Evolutionary conservation across 1,284 basidiomycete species (phyloP).

Genomic region (Ceraceosorus bombacis): DNA sequence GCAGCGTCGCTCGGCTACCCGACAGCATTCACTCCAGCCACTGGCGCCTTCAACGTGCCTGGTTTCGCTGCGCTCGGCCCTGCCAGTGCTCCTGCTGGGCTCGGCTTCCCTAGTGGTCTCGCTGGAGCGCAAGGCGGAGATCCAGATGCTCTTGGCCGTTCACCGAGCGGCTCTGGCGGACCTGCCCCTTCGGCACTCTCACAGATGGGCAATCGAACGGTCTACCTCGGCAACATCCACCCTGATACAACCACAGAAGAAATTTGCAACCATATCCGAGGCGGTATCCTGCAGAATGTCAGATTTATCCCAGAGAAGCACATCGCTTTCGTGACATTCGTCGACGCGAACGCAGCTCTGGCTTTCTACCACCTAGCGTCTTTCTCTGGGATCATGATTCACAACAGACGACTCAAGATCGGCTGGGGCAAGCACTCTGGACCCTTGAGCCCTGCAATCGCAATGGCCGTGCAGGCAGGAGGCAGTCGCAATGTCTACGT

Average conservation of each 20-base stretch:
- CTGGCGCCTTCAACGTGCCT: slow-evolving; percentile 4
- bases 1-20: slow-evolving; percentile 46
- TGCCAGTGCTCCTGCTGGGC: slow-evolving; percentile 10
- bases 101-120: slow-evolving; percentile 4
- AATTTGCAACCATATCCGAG: slow-evolving; percentile 48
- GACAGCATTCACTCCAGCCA: slow-evolving; percentile 21
- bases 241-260: slow-evolving; percentile 46
- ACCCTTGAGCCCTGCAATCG: slow-evolving; percentile 42
- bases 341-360: slow-evolving; percentile 43
- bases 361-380: slow-evolving; percentile 45
- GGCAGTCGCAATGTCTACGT: slow-evolving; percentile 47
- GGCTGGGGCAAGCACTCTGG: slow-evolving; percentile 48
- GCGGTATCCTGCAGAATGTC: slow-evolving; percentile 45
- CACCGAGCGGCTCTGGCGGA: slow-evolving; percentile 15
- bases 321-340: slow-evolving; percentile 47
- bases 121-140: slow-evolving; percentile 6
- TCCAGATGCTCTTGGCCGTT: slow-evolving; percentile 19
- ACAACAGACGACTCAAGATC: slow-evolving; percentile 45
- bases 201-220: slow-evolving; percentile 46
- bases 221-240: slow-evolving; percentile 47
- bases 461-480: slow-evolving; percentile 46
- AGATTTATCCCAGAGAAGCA: slow-evolving; percentile 46
- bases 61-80: slow-evolving; percentile 2
- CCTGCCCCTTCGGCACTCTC: slow-evolving; percentile 17
- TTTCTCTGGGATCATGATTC: slow-evolving; percentile 44